These are phyloP conservation scores for Sphaerobolus stellatus DNA, from an alignment of 1,284 basidiomycete species.

Conservation along the genomic window DNA sequence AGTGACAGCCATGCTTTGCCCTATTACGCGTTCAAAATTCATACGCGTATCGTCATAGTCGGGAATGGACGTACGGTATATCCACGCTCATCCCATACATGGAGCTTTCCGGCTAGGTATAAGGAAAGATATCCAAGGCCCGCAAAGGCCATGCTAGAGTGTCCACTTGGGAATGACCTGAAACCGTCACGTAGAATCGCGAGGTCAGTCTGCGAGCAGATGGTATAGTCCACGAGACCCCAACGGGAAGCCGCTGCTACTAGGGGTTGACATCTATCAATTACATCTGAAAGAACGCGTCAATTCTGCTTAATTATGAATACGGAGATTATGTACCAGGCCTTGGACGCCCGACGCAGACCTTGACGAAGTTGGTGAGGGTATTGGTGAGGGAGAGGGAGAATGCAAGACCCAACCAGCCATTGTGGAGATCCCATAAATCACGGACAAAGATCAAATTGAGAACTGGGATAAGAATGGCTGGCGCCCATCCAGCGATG, in stretches of 20 bases:
- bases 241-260: constrained; percentile 63
- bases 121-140: constrained; percentile 89
- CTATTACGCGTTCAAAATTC: neutral
- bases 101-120: constrained; percentile 90
- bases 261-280: constrained; percentile 82
- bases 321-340: constrained; percentile 48
- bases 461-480: constrained; percentile 68
- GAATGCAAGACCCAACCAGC: constrained; percentile 69
- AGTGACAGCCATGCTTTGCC: constrained; percentile 81
- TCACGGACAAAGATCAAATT: constrained; percentile 71
- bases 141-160: constrained; percentile 90
- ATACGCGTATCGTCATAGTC: neutral
- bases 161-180: constrained; percentile 92
- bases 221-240: constrained; percentile 70
- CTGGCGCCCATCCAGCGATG: constrained; percentile 68
- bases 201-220: constrained; percentile 76
- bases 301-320: neutral
- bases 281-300: constrained; percentile 51
- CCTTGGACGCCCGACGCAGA: constrained; percentile 87
- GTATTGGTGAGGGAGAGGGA: constrained; percentile 71
- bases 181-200: constrained; percentile 78
- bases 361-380: constrained; percentile 84
- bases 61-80: constrained; percentile 53
- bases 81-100: constrained; percentile 82
- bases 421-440: constrained; percentile 88